Conservation (phyloP, 2,329 filamentous ascomycete species). For the Stemphylium vesicarium region DNA sequence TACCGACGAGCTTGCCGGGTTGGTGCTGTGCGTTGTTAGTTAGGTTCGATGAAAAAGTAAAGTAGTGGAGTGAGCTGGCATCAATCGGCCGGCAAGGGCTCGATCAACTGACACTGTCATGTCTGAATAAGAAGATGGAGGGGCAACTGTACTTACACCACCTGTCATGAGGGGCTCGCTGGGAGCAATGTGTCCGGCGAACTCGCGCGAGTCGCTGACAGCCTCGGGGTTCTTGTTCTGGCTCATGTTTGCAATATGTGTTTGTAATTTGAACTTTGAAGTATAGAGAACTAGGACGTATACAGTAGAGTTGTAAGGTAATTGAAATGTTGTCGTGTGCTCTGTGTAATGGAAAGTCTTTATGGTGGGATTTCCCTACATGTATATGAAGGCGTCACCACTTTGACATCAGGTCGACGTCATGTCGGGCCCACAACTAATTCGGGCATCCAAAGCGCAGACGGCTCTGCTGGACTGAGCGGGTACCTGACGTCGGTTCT, state of each 20-base stretch:
- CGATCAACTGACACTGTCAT: neutral
- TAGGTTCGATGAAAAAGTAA: neutral
- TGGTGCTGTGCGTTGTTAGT: slow-evolving; percentile 61
- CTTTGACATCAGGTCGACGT: slow-evolving; percentile 23
- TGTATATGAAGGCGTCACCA: slow-evolving; percentile 17
- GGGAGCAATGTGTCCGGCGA: slow-evolving; percentile 59
- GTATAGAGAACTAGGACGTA: neutral
- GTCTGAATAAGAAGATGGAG: neutral
- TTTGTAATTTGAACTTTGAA: neutral
- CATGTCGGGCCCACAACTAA: slow-evolving; percentile 6
- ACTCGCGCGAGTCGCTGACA: slow-evolving; percentile 60
- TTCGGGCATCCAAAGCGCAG: neutral
- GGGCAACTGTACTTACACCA: slow-evolving; percentile 55
- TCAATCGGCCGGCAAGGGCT: no score
- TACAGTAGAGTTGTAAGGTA: neutral
- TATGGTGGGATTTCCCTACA: neutral
- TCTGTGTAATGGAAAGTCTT: neutral
- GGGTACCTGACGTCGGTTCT: slow-evolving; percentile 9
- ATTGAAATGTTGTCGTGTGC: neutral
- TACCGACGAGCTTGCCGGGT: slow-evolving; percentile 64
- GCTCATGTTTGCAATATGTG: slow-evolving; percentile 51
- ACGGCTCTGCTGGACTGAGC: neutral
- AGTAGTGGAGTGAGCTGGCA: neutral
- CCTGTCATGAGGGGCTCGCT: slow-evolving; percentile 61
- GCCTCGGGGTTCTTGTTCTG: slow-evolving; percentile 62